Conservation (phyloP, 2,329 filamentous ascomycete genomes). For the Fusarium nelsonii region DNA sequence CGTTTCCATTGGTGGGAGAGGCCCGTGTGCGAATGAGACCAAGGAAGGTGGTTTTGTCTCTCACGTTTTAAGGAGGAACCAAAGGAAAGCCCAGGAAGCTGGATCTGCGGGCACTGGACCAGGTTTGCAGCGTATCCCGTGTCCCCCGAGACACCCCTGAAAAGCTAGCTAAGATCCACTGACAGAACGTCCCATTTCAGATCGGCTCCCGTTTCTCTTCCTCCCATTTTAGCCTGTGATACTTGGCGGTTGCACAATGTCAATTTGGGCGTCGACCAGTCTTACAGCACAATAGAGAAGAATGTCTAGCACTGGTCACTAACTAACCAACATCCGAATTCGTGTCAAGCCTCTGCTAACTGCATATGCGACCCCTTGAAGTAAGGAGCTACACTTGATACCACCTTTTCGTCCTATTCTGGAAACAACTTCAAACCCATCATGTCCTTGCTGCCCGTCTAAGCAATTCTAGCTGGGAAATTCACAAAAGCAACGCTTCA, state of each 20-base stretch:
- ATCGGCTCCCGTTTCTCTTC: slow-evolving; percentile 16
- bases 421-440: slow-evolving; percentile 38
- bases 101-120: slow-evolving; percentile 13
- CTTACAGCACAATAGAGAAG: slow-evolving; percentile 15
- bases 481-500: slow-evolving; percentile 26
- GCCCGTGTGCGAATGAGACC: slow-evolving; percentile 22
- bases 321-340: not conserved
- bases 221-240: slow-evolving; percentile 6
- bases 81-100: slow-evolving; percentile 13
- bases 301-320: not conserved
- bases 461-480: slow-evolving; percentile 13
- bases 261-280: slow-evolving; percentile 6
- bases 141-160: not conserved
- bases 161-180: slow-evolving; percentile 17
- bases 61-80: slow-evolving; percentile 18
- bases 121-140: slow-evolving; percentile 15
- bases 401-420: slow-evolving; percentile 24
- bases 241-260: slow-evolving; percentile 16
- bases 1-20: slow-evolving; percentile 31
- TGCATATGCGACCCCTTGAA: slow-evolving; percentile 12
- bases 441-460: slow-evolving; percentile 46
- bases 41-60: slow-evolving; percentile 9
- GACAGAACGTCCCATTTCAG: slow-evolving; percentile 17
- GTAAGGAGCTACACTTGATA: slow-evolving; percentile 29
- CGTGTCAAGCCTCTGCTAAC: slow-evolving; percentile 2